Percentiles rank a stretch among this genome's conserved stretches.
These are phyloP conservation scores for Trichoderma gamsii DNA, from an alignment of 495 filamentous ascomycete species.

Conservation along the genomic window DNA sequence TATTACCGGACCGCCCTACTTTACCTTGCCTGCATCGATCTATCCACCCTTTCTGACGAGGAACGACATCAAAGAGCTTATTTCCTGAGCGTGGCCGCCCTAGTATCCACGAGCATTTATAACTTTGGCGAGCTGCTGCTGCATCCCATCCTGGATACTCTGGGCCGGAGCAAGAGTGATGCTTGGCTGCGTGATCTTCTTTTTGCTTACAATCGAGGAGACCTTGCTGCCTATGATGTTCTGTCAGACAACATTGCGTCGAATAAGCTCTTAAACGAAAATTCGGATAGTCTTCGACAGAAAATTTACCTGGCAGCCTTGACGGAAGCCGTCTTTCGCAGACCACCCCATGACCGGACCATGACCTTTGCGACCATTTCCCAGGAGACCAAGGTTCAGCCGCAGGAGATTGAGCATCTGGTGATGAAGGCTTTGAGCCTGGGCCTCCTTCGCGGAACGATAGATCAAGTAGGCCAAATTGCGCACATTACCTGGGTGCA, in stretches of 20 bases:
- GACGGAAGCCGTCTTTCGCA: constrained; percentile 92
- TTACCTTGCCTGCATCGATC: constrained; percentile 93
- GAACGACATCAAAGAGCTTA: constrained; percentile 81
- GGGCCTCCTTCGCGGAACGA: constrained; percentile 82
- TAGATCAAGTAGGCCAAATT: constrained; percentile 92
- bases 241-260: constrained; percentile 70
- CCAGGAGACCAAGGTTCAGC: constrained; percentile 84
- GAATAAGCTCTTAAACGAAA: constrained; percentile 70
- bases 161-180: constrained; percentile 52
- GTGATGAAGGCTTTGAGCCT: constrained; percentile 97
- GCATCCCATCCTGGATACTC: constrained; percentile 87
- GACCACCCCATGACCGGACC: constrained; percentile 89
- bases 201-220: constrained; percentile 95
- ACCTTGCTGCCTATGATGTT: constrained; percentile 77
- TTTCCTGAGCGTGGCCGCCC: constrained; percentile 84
- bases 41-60: constrained; percentile 58
- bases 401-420: constrained; percentile 90
- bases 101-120: constrained; percentile 92
- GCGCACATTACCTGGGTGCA: constrained; percentile 98
- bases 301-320: constrained; percentile 96
- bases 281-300: constrained; percentile 79
- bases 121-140: constrained; percentile 98
- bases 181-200: constrained; percentile 88
- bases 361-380: constrained; percentile 86
- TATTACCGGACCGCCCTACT: constrained; percentile 98